phyloP scores from a whole-genome alignment of 2,329 filamentous ascomycete species.

The Blumeria graminis region DNA sequence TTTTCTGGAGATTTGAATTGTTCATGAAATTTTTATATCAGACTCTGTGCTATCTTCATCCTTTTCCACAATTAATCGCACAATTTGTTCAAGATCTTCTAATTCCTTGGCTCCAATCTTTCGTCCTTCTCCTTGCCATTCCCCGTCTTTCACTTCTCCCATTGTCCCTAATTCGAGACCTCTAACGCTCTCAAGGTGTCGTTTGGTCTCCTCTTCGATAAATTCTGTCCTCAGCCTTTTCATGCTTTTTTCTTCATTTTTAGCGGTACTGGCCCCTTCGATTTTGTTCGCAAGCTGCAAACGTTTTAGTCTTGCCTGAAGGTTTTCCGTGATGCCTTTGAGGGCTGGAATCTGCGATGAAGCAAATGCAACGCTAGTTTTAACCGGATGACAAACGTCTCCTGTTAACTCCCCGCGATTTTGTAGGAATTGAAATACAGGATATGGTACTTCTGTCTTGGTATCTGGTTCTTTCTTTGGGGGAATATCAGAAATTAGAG shows the following conservation, averaged over 20 bases:
- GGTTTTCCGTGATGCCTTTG: slow-evolving; percentile 39
- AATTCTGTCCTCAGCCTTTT: slow-evolving; percentile 54
- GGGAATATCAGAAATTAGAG: slow-evolving; percentile 25
- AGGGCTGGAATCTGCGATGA: slow-evolving; percentile 65
- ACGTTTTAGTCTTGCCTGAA: slow-evolving; percentile 37
- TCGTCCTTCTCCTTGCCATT: slow-evolving; percentile 33
- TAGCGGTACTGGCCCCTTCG: slow-evolving; percentile 16
- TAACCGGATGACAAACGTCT: slow-evolving; percentile 31
- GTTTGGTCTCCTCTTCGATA: slow-evolving; percentile 53
- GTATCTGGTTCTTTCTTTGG: slow-evolving; percentile 16
- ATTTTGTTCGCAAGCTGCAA: slow-evolving; percentile 18
- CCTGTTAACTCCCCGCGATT: slow-evolving; percentile 26
- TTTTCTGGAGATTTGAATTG: too few species aligned
- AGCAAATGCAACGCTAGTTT: slow-evolving; percentile 53
- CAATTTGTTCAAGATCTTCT: slow-evolving; percentile 29
- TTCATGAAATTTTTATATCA: not conserved
- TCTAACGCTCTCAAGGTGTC: slow-evolving; percentile 47
- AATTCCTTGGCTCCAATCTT: slow-evolving; percentile 28
- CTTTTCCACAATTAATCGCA: slow-evolving; percentile 6
- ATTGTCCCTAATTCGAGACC: slow-evolving; percentile 39
- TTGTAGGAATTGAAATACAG: slow-evolving; percentile 30
- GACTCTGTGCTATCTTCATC: not conserved
- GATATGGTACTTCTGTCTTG: slow-evolving; percentile 6
- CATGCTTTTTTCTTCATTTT: slow-evolving; percentile 27
- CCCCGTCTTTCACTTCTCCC: slow-evolving; percentile 38